Evolutionary conservation across 805 yeast species (phyloP).

Genomic region (Suhomyces pyralidae): DNA sequence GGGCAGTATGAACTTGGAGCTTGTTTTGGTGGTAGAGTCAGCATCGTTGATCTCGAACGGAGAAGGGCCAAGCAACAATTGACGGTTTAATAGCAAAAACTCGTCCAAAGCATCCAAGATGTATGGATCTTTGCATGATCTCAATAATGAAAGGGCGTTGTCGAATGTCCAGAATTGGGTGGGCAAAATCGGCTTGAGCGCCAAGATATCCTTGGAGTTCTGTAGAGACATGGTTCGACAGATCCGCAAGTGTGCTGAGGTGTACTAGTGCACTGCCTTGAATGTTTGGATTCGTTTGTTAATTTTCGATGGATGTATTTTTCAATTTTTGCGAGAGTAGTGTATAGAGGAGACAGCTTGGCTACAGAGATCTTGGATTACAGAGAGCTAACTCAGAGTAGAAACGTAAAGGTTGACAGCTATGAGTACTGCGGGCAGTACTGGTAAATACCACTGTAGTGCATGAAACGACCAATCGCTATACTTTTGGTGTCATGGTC

Average conservation of each 20-base stretch:
- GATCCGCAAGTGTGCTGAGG: no score
- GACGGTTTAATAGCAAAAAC: constrained; percentile 31
- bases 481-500: background rate
- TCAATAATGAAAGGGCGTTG: constrained; percentile 33
- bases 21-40: background rate
- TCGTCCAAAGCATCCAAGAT: constrained; percentile 39
- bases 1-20: background rate
- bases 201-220: constrained; percentile 10
- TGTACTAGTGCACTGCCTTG: no score
- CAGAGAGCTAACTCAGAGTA: background rate
- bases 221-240: background rate
- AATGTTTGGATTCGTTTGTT: background rate
- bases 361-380: background rate
- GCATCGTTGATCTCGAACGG: constrained; percentile 22
- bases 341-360: background rate
- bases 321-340: background rate
- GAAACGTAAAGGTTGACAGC: background rate
- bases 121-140: constrained; percentile 27
- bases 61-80: constrained; percentile 27
- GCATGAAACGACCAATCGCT: no score
- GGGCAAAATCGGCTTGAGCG: constrained; percentile 31
- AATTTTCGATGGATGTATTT: background rate
- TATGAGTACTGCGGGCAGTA: no score
- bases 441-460: no score
- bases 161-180: constrained; percentile 40